Conservation (phyloP, 1,284 basidiomycete genomes). For the Leccinum cinnamomeum region DNA sequence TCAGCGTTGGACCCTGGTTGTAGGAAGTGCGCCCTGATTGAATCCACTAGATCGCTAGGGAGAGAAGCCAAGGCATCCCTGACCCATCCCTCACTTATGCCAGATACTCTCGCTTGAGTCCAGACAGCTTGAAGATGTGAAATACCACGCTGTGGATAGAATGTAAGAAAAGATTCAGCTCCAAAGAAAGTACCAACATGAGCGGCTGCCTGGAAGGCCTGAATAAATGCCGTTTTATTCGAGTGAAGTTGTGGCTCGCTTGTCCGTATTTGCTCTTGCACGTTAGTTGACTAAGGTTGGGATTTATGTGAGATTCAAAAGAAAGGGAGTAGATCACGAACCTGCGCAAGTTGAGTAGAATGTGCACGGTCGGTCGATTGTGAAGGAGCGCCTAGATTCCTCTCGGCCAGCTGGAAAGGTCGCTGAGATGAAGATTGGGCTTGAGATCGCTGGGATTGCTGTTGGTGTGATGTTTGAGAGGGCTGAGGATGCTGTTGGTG, state of each 20-base stretch:
- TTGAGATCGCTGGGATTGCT: not conserved
- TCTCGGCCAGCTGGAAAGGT: not conserved
- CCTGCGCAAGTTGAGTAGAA: slow-evolving; percentile 10
- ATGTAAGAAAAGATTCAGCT: slow-evolving; percentile 7
- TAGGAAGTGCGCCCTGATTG: slow-evolving; percentile 8
- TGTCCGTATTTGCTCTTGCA: slow-evolving; percentile 7
- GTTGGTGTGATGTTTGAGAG: not conserved
- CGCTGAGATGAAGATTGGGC: not conserved
- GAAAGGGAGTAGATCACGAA: not conserved
- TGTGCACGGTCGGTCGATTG: not conserved
- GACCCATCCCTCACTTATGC: slow-evolving; percentile 27
- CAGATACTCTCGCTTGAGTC: slow-evolving; percentile 15
- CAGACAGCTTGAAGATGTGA: slow-evolving; percentile 15
- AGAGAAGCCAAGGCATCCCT: slow-evolving; percentile 20
- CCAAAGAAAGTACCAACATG: slow-evolving; percentile 20
- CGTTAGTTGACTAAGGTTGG: not conserved
- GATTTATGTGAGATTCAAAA: slow-evolving; percentile 2
- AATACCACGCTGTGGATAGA: slow-evolving; percentile 18
- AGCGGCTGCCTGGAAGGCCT: slow-evolving; percentile 24
- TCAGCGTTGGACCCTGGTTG: slow-evolving; percentile 1
- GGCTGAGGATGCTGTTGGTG: slow-evolving; percentile 1
- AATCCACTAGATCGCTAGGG: slow-evolving; percentile 18
- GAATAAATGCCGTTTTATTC: slow-evolving; percentile 22
- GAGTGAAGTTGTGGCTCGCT: not conserved
- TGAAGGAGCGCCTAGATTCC: not conserved